phyloP scores from a whole-genome alignment of 257 asterid genomes.

The Misopates orontium region DNA sequence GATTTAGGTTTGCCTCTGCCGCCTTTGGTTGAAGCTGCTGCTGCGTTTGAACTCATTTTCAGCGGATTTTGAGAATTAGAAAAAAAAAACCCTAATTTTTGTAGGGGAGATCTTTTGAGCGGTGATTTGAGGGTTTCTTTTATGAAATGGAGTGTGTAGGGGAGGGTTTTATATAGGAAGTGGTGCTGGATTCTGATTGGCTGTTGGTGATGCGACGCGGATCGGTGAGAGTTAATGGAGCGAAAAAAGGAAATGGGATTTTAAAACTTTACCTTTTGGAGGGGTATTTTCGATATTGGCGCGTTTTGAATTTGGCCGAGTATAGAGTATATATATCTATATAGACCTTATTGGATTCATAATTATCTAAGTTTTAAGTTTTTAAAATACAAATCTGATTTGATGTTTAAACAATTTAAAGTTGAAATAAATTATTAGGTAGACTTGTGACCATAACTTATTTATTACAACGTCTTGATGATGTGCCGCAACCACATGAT shows the following conservation, averaged over 20 bases:
- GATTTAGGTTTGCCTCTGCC: conserved; percentile 58
- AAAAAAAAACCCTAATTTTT: conserved; percentile 32
- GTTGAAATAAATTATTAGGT: too few species aligned
- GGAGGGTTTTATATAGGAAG: conserved; percentile 23
- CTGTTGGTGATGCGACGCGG: neutral
- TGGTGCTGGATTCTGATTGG: conserved; percentile 42
- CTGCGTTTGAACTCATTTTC: conserved; percentile 43
- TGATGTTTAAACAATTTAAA: too few species aligned
- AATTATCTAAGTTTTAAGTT: too few species aligned
- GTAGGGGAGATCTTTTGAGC: neutral
- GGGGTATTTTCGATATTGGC: too few species aligned
- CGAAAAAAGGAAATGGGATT: conserved; percentile 14
- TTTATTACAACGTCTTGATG: too few species aligned
- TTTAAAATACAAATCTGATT: too few species aligned
- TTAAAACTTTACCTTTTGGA: conserved; percentile 23
- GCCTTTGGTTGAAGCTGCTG: conserved; percentile 42
- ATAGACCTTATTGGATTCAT: too few species aligned
- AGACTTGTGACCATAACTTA: too few species aligned
- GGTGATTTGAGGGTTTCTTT: neutral
- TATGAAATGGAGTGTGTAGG: neutral
- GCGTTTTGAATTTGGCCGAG: too few species aligned
- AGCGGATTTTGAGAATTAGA: neutral
- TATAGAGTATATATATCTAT: too few species aligned
- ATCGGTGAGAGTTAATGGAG: conserved; percentile 38
- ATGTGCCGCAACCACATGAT: too few species aligned